These are phyloP conservation scores for Eimeria praecox DNA, from an alignment of 169 alveolate species.

Conservation along the genomic window DNA sequence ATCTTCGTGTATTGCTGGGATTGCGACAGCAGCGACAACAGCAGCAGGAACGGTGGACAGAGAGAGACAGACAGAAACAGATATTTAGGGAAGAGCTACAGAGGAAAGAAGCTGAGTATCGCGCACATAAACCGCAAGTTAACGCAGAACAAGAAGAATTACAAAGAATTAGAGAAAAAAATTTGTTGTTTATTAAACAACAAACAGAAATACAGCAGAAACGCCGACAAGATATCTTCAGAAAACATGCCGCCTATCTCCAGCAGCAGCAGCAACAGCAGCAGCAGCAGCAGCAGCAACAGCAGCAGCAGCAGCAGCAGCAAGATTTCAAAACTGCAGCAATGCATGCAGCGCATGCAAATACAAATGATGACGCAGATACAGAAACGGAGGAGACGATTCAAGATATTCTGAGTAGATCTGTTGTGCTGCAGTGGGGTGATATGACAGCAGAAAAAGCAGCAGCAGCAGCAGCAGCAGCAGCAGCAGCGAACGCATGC, in stretches of 20 bases:
- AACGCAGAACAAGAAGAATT: background rate
- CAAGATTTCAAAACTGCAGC: background rate
- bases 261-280: conserved; percentile 40
- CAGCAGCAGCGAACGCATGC: conserved; percentile 5
- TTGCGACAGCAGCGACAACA: conserved; percentile 56
- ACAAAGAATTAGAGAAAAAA: conserved; percentile 34
- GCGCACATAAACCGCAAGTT: background rate
- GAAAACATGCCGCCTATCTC: conserved; percentile 1
- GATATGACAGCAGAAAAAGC: background rate
- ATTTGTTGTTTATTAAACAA: conserved; percentile 1
- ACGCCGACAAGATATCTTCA: background rate
- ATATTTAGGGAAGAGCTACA: conserved; percentile 42
- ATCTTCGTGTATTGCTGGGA: conserved; percentile 27
- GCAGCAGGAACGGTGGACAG: conserved; percentile 57
- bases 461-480: no score
- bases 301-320: no score
- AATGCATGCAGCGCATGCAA: background rate
- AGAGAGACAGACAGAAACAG: conserved; percentile 37
- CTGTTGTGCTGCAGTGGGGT: conserved; percentile 72
- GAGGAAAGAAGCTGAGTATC: conserved; percentile 60
- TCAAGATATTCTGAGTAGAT: conserved; percentile 53
- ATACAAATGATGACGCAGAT: background rate
- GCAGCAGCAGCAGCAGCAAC: no score
- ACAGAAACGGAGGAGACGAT: conserved; percentile 50
- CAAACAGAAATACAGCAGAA: background rate